Evolutionary conservation across 495 filamentous ascomycete genomes (phyloP).

Genomic region (Aspergillus indologenus): DNA sequence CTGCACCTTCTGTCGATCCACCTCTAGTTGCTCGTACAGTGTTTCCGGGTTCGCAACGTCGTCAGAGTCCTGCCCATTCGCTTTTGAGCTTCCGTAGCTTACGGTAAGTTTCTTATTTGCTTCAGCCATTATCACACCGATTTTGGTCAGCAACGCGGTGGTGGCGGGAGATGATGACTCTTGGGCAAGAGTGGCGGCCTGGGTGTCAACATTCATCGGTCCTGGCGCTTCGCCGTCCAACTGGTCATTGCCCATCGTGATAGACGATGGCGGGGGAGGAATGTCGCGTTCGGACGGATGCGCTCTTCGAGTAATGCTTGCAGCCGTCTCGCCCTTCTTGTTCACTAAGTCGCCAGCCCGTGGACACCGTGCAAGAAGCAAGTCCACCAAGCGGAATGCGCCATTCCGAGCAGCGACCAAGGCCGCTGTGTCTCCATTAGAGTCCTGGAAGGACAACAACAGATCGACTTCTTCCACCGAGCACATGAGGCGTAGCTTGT

Average conservation of each 20-base stretch:
- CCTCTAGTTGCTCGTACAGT: conserved; percentile 43
- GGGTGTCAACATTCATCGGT: conserved; percentile 24
- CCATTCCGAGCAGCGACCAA: conserved; percentile 77
- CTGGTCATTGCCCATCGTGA: conserved; percentile 45
- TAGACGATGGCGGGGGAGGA: conserved; percentile 41
- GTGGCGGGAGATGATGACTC: conserved; percentile 29
- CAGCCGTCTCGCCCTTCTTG: conserved; percentile 70
- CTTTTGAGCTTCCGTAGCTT: conserved; percentile 40
- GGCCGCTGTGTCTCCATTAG: conserved; percentile 82
- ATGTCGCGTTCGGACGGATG: conserved; percentile 34
- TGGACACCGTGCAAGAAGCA: conserved; percentile 54
- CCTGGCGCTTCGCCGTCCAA: conserved; percentile 29
- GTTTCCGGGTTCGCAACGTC: conserved; percentile 44
- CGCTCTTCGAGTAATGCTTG: conserved; percentile 58
- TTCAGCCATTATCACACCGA: conserved; percentile 43
- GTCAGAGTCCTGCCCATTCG: conserved; percentile 35
- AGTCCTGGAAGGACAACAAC: conserved; percentile 71
- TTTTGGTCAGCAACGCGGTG: conserved; percentile 38
- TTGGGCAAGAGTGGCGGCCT: conserved; percentile 20
- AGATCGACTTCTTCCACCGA: conserved; percentile 65
- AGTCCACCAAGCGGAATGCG: conserved; percentile 42
- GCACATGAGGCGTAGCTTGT: conserved; percentile 69
- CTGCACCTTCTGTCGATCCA: conserved; percentile 43
- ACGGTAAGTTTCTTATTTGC: conserved; percentile 43
- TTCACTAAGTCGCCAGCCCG: conserved; percentile 79